Base-by-base conservation (phyloP, 2,329 filamentous ascomycete species). In the Ciborinia camelliae region DNA sequence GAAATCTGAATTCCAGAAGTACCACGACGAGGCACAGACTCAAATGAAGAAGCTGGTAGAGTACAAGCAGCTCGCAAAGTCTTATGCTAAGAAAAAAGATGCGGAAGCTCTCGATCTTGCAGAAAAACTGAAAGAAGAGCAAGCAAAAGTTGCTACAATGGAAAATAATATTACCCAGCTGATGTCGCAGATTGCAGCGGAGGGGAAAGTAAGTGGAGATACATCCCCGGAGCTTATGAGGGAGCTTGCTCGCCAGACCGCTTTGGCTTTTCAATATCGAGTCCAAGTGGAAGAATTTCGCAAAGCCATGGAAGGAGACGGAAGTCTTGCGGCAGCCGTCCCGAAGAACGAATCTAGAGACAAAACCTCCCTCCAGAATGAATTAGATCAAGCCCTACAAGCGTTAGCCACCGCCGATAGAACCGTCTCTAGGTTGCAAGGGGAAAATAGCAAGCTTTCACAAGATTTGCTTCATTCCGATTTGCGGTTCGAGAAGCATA, bases 41-140 rank as follows among this genome's bases (percentile, higher is more conserved):
- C 89, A 93, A 75, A 88, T 92, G 81, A 87, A 87, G 78, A 91
- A 89, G 78, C 81, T 94, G 73, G 83, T 93, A 73, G 86, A 86
- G 73, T 93, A 92, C 80, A 91, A 92, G 79, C 86, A 90, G 73
- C 81, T 91, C 67, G 89, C 90, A 65, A 93, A 91, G 77, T 88
- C 87, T 63, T 93, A 89, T 73, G 90, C 90, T 51, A 87, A 88
- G 74, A 85, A 89, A 77, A 93, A 92, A 76, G 90, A 94, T 72
- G 80, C 81, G 23, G 88, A 92, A 75, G 87, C 88, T 28, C 82
- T 84, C 32, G 82, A 89, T 64, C 77, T 93, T 58, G 81, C 83
- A 28, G 84, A 86, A 66, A 84, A 86, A 71, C 81, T 94, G 43
- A 83, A 83, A 66, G 85, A 89, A 66, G 89, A 92, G 73, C 86